Percentiles rank a stretch among this genome's conserved stretches.
Conservation (phyloP, 805 yeast genomes). For the Saccharomyces paradoxus region DNA sequence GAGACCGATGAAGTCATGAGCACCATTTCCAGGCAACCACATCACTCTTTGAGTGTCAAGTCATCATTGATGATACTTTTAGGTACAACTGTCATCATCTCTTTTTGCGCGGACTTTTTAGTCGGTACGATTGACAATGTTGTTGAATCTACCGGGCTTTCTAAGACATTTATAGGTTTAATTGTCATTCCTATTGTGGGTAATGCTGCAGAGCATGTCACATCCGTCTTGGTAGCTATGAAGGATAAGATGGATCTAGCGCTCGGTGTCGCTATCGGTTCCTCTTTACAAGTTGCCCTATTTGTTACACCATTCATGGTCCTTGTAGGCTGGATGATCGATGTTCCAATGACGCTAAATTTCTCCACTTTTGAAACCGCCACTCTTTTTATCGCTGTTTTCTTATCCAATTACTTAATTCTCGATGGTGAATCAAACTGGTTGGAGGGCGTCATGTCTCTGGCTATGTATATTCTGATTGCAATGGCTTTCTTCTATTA, state of each 20-base stretch:
- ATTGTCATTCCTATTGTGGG: slow-evolving; percentile 94
- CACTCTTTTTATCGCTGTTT: slow-evolving; percentile 80
- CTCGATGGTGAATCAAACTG: slow-evolving; percentile 94
- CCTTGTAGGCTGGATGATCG: slow-evolving; percentile 83
- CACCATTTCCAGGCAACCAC: slow-evolving; percentile 13
- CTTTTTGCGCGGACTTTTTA: slow-evolving; percentile 85
- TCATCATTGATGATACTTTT: slow-evolving; percentile 50
- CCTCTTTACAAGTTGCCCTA: slow-evolving; percentile 88
- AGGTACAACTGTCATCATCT: slow-evolving; percentile 66
- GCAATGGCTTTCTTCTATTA: slow-evolving; percentile 86
- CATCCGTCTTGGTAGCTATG: slow-evolving; percentile 90
- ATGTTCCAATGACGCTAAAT: slow-evolving; percentile 85
- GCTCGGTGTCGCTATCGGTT: slow-evolving; percentile 92
- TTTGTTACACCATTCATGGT: slow-evolving; percentile 96
- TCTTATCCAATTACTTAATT: slow-evolving; percentile 77
- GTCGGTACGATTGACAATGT: slow-evolving; percentile 90
- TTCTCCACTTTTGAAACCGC: slow-evolving; percentile 93
- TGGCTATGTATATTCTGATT: slow-evolving; percentile 77
- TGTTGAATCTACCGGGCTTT: slow-evolving; percentile 74
- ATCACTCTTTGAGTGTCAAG: slow-evolving; percentile 38
- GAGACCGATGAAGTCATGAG: slow-evolving; percentile 32
- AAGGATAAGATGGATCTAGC: slow-evolving; percentile 97
- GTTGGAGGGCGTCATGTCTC: slow-evolving; percentile 91
- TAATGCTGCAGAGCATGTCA: slow-evolving; percentile 97
- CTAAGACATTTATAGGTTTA: slow-evolving; percentile 91